phyloP scores from a whole-genome alignment of 352 stramenopile species.

The Pythium apleroticum region DNA sequence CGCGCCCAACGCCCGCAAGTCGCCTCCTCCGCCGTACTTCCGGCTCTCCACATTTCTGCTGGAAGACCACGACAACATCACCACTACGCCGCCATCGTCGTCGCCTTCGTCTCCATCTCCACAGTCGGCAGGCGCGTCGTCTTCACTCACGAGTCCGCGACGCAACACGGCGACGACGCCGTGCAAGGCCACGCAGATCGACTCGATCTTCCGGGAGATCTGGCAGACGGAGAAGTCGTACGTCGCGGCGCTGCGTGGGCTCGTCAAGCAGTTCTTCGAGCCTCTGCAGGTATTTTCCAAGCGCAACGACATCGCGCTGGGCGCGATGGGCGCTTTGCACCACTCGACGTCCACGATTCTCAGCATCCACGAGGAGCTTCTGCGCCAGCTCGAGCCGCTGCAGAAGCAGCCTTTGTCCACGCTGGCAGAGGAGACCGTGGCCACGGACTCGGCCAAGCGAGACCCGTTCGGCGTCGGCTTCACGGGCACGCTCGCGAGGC shows the following conservation, averaged over 20 bases:
- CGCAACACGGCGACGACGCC: constrained; percentile 1
- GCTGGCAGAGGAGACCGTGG: too few species aligned
- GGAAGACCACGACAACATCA: constrained; percentile 16
- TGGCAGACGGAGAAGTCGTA: constrained; percentile 34
- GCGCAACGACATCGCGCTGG: constrained; percentile 27
- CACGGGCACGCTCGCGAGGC: constrained; percentile 21
- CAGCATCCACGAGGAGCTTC: constrained; percentile 36
- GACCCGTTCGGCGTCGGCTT: constrained; percentile 25
- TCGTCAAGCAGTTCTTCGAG: constrained; percentile 36
- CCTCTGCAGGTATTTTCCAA: constrained; percentile 32
- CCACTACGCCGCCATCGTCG: constrained; percentile 2
- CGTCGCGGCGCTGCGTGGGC: constrained; percentile 26
- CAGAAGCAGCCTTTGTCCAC: background rate
- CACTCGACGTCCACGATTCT: constrained; percentile 36
- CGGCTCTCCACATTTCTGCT: constrained; percentile 27
- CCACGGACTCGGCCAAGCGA: background rate
- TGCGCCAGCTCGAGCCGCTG: constrained; percentile 25
- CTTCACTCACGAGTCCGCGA: constrained; percentile 2
- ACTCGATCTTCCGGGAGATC: constrained; percentile 37
- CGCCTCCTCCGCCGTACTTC: constrained; percentile 19
- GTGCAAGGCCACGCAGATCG: constrained; percentile 21
- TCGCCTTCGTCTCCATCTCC: background rate
- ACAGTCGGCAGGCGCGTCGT: background rate
- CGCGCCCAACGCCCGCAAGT: background rate
- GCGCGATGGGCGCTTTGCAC: constrained; percentile 33